Conservation (phyloP, 2,329 filamentous ascomycete species). For the Paracoccidioides brasiliensis region DNA sequence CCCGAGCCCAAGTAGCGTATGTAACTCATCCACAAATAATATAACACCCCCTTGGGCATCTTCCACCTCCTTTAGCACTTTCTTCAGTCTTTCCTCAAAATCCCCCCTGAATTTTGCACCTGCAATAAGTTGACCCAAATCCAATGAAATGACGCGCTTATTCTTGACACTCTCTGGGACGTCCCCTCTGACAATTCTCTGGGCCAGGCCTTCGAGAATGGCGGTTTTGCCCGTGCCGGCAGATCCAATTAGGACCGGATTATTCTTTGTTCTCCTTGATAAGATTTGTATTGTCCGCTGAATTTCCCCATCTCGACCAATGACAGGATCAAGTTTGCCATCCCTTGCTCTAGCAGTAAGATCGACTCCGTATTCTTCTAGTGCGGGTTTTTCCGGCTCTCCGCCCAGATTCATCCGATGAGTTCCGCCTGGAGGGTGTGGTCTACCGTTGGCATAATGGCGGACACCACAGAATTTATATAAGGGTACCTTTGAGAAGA, state of each 20-base stretch:
- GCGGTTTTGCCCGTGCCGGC: slow-evolving; percentile 92
- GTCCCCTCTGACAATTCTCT: slow-evolving; percentile 81
- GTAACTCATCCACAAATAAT: slow-evolving; percentile 87
- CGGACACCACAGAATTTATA: slow-evolving; percentile 15
- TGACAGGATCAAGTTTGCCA: slow-evolving; percentile 90
- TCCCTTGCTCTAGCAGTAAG: slow-evolving; percentile 72
- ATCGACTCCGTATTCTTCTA: slow-evolving; percentile 86
- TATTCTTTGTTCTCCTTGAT: slow-evolving; percentile 87
- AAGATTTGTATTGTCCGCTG: slow-evolving; percentile 89
- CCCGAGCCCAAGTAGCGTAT: slow-evolving; percentile 79
- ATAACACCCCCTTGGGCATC: slow-evolving; percentile 82
- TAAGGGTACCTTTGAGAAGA: not conserved
- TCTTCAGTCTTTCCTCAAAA: slow-evolving; percentile 88
- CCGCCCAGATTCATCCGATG: slow-evolving; percentile 83
- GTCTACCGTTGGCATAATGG: slow-evolving; percentile 48
- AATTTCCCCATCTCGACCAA: slow-evolving; percentile 83
- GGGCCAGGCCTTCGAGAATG: slow-evolving; percentile 76
- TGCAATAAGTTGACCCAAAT: slow-evolving; percentile 84
- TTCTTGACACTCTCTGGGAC: slow-evolving; percentile 94
- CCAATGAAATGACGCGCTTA: slow-evolving; percentile 75
- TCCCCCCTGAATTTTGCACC: slow-evolving; percentile 93
- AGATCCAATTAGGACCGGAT: slow-evolving; percentile 83
- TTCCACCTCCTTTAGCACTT: slow-evolving; percentile 80
- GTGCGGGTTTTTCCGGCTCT: slow-evolving; percentile 64
- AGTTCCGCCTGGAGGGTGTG: slow-evolving; percentile 80